Percentiles rank a stretch among this genome's conserved stretches.
phyloP scores from a whole-genome alignment of 345 rosid genomes.

The Nasturtium officinale region DNA sequence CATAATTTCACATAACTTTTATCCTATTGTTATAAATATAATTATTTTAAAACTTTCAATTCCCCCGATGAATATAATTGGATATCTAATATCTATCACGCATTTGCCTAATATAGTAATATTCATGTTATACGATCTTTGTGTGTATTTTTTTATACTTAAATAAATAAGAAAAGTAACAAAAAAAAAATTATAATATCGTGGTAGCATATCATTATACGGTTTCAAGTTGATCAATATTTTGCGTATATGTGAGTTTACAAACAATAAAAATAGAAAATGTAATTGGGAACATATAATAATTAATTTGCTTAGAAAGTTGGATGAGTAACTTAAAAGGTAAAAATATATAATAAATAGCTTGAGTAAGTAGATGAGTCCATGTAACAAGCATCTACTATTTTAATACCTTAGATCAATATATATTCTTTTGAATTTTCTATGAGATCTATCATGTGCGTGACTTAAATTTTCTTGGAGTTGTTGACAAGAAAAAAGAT shows the following conservation, averaged over 20 bases:
- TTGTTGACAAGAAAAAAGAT: constrained; percentile 18
- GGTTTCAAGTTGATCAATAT: background rate
- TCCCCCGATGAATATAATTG: background rate
- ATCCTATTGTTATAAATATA: too few relatives aligned
- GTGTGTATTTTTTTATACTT: background rate
- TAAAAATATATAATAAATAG: constrained; percentile 24
- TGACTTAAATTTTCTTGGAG: constrained; percentile 38
- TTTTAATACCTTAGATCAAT: background rate
- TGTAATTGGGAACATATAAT: too few relatives aligned
- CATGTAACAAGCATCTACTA: background rate
- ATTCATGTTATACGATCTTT: background rate
- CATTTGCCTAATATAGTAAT: constrained; percentile 13
- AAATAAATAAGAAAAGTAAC: background rate
- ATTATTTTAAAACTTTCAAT: background rate
- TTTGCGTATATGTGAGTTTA: background rate
- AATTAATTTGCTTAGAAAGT: too few relatives aligned
- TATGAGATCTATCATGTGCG: constrained; percentile 38
- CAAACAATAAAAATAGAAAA: background rate
- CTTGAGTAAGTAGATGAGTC: constrained; percentile 31
- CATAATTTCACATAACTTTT: too few relatives aligned
- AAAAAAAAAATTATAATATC: background rate
- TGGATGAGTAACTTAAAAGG: constrained; percentile 9
- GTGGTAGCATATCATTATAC: background rate
- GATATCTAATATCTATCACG: constrained; percentile 10
- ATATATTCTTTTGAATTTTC: constrained; percentile 6